Conservation (phyloP, 106 monocot genomes). For the Iris macrosiphon region DNA sequence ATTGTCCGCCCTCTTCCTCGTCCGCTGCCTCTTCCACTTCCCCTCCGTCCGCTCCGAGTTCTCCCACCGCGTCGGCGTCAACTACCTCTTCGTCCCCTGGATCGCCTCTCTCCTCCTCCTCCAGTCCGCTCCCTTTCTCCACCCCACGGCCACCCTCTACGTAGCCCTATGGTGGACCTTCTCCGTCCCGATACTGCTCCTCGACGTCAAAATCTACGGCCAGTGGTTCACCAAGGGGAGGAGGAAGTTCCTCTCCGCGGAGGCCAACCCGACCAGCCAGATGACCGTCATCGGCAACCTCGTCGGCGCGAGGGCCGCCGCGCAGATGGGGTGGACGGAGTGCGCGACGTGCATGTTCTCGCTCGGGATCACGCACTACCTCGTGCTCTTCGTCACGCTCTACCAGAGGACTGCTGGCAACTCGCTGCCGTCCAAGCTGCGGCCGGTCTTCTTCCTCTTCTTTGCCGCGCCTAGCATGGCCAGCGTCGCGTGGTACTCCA, state of each 20-base stretch:
- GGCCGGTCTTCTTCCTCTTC: constrained; percentile 16
- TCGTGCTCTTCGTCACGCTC: constrained; percentile 13
- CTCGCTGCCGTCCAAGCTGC: constrained; percentile 10
- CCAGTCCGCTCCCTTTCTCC: constrained; percentile 11
- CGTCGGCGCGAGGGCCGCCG: constrained; percentile 11
- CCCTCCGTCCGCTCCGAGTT: constrained; percentile 22
- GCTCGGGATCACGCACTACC: constrained; percentile 11
- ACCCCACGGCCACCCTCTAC: background rate
- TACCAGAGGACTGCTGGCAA: constrained; percentile 7
- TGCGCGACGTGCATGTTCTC: constrained; percentile 11
- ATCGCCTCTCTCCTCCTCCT: constrained; percentile 16
- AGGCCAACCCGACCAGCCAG: constrained; percentile 29
- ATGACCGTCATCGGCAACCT: constrained; percentile 8
- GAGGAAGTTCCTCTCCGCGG: constrained; percentile 24
- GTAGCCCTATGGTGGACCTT: constrained; percentile 3
- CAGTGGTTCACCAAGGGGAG: constrained; percentile 26
- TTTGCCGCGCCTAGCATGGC: constrained; percentile 19
- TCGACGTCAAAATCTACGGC: constrained; percentile 18
- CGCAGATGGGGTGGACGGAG: constrained; percentile 18
- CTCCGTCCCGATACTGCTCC: background rate
- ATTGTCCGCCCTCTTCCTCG: constrained; percentile 23
- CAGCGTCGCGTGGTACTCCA: constrained; percentile 31
- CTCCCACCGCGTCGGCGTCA: constrained; percentile 31
- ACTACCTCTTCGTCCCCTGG: constrained; percentile 40
- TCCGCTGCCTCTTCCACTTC: constrained; percentile 25